Base-by-base conservation (phyloP, 2,329 filamentous ascomycete genomes). In the Zarea fungicola region DNA sequence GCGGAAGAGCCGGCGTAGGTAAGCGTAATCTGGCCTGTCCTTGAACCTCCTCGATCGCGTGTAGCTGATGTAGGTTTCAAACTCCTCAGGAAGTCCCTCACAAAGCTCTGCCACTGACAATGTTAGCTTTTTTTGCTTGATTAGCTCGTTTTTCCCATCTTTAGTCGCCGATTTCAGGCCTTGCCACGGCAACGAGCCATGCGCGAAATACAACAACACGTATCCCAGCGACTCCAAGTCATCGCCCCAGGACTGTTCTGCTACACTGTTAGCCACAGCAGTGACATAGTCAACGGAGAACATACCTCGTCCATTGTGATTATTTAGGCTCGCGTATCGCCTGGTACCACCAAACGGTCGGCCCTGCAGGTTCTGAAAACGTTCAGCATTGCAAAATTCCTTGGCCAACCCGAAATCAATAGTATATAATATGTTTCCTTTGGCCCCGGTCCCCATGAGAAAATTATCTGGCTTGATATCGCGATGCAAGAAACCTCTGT, bases 191-290 rank as follows among this genome's bases (percentile, higher is more conserved):
- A 87, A 79, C 55, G 81, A 84, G 50, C 84, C 84, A 67, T 83
- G 82, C 71, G 80, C 84, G 73, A 87, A 86, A 72, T 87, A 87
- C 54, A 87, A 77, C 80, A 87, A 84, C 55, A 87, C 82, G 61
- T 87, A 87, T 57, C 84, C 84, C 39, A 87, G 73, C 46, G 84
- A 87, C 66, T 87, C 84, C 81, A 87, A 84, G 61, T 87, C 84
- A 61, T 87, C 84, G 70, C 83, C 81, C 57, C 83, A 81, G 59
- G 83, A 85, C 72, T 87, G 83, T 67, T 87, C 83, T 78, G 26
- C 28, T 5, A 14, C 21, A 19, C 16, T 28, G 25, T 52, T 32
- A 51, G 46, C 18, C 37, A 40, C 2, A 41, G 23, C 26, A 13
- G 16, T 9, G 25, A 35, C 32, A 29, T 39, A 18, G 46, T 14